Evolutionary conservation across 1,284 basidiomycete genomes (phyloP), one percentile per base, ranked within the genome.

Genomic region (Phlebopus sp.): DNA sequence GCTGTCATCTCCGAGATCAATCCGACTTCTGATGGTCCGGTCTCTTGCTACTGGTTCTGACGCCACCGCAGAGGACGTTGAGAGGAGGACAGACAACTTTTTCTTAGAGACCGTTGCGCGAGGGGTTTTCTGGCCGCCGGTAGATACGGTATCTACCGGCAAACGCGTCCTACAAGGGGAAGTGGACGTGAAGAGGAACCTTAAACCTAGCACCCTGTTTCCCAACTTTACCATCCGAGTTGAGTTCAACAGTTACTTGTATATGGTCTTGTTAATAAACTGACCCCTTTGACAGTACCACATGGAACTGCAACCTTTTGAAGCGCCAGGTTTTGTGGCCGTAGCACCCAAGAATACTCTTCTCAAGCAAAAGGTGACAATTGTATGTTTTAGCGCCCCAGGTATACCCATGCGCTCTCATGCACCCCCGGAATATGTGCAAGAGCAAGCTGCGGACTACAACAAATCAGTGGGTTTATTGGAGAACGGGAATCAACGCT

Each of bases 401-500:
- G 78, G 77, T 4, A 50, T 77, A 32, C 46, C 55, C 1, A 67
- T 70, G 17, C 67, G 66, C 21, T 78, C 78, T n/a, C 74, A 74
- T 53, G 75, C 76, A 3, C 81, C 80, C 3, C 79, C 78, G 11
- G 76, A 75, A 19, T 82, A 82, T 52, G 69, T 69, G 35, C 70
- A 67, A 34, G 66, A 69, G 14, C 58, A 67, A 31, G 68, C 63
- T 37, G 69, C 66, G 18, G 72, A 82, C 58, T 81, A 77, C 58
- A 79, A 77, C 54, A 74, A 70, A 31, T 70, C 74, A 7, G 63
- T 78, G 30, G 78, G 78, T 10, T 72, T 75, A 32, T 59, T 81
- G 55, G 78, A 81, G 58, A 81, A 78, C 53, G 78, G 79, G 15
- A 80, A 81, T 57, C 78, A 80, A 55, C 66, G 76, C 54, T 81